These are phyloP conservation scores for Mycena belliarum DNA, from an alignment of 768 basidiomycete species.

Conservation along the genomic window DNA sequence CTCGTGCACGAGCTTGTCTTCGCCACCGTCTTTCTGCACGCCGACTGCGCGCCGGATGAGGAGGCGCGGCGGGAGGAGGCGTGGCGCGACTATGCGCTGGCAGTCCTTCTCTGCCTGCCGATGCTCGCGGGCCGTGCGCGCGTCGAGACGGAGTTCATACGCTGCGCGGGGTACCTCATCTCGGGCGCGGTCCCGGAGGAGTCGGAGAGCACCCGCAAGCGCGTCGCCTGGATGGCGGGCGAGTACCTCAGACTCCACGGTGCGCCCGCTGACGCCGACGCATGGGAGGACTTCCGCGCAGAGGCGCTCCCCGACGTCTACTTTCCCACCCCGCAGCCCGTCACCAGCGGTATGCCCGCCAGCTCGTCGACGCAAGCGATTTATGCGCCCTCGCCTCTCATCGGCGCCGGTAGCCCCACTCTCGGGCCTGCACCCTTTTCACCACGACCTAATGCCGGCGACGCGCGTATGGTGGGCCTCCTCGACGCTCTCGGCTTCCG, in stretches of 20 bases:
- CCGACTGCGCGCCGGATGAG: conserved; percentile 14
- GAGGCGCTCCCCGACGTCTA: conserved; percentile 49
- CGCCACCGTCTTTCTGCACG: conserved; percentile 61
- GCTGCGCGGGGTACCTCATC: conserved; percentile 67
- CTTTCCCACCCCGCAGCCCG: conserved; percentile 27
- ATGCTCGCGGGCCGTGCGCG: conserved; percentile 49
- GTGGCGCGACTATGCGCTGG: conserved; percentile 68
- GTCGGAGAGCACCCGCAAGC: conserved; percentile 33
- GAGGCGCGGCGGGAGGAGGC: conserved; percentile 27
- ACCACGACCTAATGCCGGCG: conserved; percentile 50
- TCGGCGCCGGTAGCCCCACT: conserved; percentile 36
- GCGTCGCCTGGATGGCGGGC: conserved; percentile 65
- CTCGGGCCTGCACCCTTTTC: conserved; percentile 54
- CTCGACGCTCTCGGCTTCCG: conserved; percentile 43
- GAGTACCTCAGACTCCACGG: conserved; percentile 67
- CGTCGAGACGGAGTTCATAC: conserved; percentile 71
- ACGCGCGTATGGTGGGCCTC: conserved; percentile 38
- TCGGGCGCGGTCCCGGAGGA: conserved; percentile 52
- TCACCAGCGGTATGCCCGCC: conserved; percentile 34
- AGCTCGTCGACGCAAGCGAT: conserved; percentile 57
- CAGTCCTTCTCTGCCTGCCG: conserved; percentile 64
- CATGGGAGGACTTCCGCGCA: conserved; percentile 61
- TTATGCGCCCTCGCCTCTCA: conserved; percentile 49
- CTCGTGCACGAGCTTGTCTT: conserved; percentile 82
- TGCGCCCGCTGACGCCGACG: conserved; percentile 45